Conservation (phyloP, 352 stramenopile genomes). For the Aphanomyces cochlioides region DNA sequence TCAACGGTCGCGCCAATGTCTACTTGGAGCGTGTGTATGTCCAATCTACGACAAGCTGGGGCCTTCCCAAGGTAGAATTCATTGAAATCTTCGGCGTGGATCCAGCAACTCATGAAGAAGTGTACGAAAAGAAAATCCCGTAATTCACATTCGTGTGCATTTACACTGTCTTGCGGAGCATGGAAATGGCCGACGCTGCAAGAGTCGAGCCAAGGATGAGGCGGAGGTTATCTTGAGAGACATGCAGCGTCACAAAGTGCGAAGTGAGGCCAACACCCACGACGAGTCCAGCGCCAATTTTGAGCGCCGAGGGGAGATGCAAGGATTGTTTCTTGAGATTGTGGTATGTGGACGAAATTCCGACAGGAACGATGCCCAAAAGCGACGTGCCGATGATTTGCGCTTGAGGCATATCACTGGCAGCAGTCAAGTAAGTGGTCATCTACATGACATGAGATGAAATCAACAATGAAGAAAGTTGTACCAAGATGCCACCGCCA, state of each 20-base stretch:
- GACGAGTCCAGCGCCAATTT: conserved; percentile 62
- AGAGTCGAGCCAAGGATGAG: conserved; percentile 70
- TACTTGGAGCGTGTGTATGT: conserved; percentile 75
- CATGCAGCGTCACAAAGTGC: conserved; percentile 77
- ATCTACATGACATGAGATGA: conserved; percentile 35
- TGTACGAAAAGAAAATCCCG: conserved; percentile 75
- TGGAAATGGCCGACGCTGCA: conserved; percentile 62
- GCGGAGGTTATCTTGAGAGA: conserved; percentile 69
- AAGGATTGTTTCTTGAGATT: conserved; percentile 77
- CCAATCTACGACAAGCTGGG: conserved; percentile 79
- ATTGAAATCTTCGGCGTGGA: conserved; percentile 79
- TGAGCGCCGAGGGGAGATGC: conserved; percentile 63
- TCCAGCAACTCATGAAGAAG: conserved; percentile 47
- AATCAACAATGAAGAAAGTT: background rate
- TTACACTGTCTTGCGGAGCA: conserved; percentile 73
- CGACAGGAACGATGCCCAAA: conserved; percentile 75
- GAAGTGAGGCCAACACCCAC: conserved; percentile 69
- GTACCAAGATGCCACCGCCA: conserved; percentile 65
- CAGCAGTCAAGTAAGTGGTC: conserved; percentile 78
- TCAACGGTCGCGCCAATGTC: conserved; percentile 58
- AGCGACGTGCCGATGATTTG: conserved; percentile 82
- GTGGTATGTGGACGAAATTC: conserved; percentile 72
- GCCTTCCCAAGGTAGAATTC: conserved; percentile 75
- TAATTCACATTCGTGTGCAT: conserved; percentile 23
- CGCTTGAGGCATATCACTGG: conserved; percentile 81